Base-by-base conservation (phyloP, 2,329 filamentous ascomycete genomes). In the Septoria linicola region DNA sequence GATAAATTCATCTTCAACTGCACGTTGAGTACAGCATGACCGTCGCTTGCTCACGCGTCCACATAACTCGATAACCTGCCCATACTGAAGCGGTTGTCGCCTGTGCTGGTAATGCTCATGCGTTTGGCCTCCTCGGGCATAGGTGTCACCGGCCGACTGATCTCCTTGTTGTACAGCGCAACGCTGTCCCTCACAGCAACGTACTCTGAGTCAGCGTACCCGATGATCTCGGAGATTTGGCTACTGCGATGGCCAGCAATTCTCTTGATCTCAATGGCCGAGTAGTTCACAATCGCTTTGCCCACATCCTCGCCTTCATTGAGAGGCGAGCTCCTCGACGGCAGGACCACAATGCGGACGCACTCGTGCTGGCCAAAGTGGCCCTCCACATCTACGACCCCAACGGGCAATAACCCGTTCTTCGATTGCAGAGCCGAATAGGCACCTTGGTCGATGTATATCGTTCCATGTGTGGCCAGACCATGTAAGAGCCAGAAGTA, bases 401-500 rank as follows among this genome's bases (percentile, higher is more conserved):
- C 93, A 0, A 88, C 91, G 1, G 92, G 90, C 0, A 97, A 80
- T 1, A 99, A 80, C 3, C 90, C 89, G 0, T 91, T 90, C 73
- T 95, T 95, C 66, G 85, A 83, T 13, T 83, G 74, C 2, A 97
- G 79, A 1, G 92, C 93, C 27, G 79, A 76, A 72, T 90, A 84
- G 3, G 92, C 92, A 35, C 93, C 93, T n/a, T 82, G 75, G 73
- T 99, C 93, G 62, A 99, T 95, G 73, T 89, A 97, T 20, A 99
- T 68, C 2, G 87, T 95, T 11, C 93, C 93, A 64, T 95, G 91
- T 0, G 93, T 89, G 19, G 85, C 84, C 8, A 96, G 82, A 8
- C 92, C 93, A 71, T 99, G 89, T 0, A 97, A 79, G 41, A 99
- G 84, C 93, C 93, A 99, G 78, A 99, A 97, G 67, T 93, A 90